These are phyloP conservation scores for Xerocomus spinulosus DNA, from an alignment of 768 basidiomycete genomes.

Conservation along the genomic window DNA sequence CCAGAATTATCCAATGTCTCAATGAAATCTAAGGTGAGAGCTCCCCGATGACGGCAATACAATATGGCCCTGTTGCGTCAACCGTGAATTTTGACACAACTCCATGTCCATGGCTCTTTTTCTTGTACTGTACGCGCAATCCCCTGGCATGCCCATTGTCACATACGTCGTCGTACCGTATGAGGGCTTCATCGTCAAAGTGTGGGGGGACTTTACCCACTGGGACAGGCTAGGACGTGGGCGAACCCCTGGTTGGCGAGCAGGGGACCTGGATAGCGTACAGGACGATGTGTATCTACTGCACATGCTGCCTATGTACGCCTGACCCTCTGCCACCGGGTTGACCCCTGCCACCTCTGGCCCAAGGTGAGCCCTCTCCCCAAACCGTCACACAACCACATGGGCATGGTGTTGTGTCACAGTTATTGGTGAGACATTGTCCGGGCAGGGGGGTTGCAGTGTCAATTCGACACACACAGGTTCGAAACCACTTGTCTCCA, in stretches of 20 bases:
- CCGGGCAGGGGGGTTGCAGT: background rate
- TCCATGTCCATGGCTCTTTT: background rate
- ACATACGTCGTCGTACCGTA: background rate
- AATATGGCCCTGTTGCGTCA: background rate
- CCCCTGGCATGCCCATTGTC: background rate
- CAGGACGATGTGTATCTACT: too few relatives aligned
- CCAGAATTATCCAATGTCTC: background rate
- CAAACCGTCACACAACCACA: too few relatives aligned
- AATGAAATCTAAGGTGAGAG: too few relatives aligned
- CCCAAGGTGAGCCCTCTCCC: too few relatives aligned
- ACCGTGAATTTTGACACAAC: background rate
- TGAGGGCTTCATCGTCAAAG: background rate
- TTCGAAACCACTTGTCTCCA: background rate
- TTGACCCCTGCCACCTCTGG: too few relatives aligned
- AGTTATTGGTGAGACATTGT: background rate
- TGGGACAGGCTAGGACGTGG: too few relatives aligned
- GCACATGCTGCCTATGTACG: too few relatives aligned
- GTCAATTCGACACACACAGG: background rate
- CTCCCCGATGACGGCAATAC: background rate
- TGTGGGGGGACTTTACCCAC: background rate
- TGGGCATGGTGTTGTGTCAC: background rate
- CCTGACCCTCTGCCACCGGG: too few relatives aligned
- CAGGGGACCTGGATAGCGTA: too few relatives aligned
- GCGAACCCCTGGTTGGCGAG: too few relatives aligned
- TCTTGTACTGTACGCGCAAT: background rate